These are phyloP conservation scores for Xerocomellus intermedius DNA, from an alignment of 768 basidiomycete genomes.

Conservation along the genomic window DNA sequence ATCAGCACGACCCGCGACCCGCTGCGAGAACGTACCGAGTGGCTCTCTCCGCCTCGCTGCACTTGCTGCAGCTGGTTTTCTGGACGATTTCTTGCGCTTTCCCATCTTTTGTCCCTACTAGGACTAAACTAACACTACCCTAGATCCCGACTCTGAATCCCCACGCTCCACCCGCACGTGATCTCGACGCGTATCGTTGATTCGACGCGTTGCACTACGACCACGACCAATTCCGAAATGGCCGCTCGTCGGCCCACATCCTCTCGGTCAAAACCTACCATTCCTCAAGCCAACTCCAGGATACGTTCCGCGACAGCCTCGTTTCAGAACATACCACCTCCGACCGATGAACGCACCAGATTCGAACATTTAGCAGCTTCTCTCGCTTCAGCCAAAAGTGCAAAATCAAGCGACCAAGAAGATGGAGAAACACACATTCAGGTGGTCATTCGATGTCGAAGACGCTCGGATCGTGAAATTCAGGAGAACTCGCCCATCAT, in stretches of 20 bases:
- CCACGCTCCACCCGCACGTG: conserved; percentile 27
- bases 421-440: conserved; percentile 83
- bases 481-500: conserved; percentile 86
- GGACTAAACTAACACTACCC: neutral
- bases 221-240: conserved; percentile 40
- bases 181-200: conserved; percentile 30
- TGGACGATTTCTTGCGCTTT: conserved; percentile 87
- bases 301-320: conserved; percentile 49
- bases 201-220: conserved; percentile 31
- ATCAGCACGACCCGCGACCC: conserved; percentile 2
- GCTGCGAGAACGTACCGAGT: conserved; percentile 49
- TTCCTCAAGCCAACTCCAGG: conserved; percentile 37
- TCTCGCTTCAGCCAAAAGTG: conserved; percentile 20
- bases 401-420: conserved; percentile 31
- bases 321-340: conserved; percentile 24
- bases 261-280: conserved; percentile 39
- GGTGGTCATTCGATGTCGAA: conserved; percentile 88
- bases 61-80: conserved; percentile 68
- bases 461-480: conserved; percentile 82
- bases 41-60: conserved; percentile 66
- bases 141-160: too few relatives aligned
- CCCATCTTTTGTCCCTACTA: conserved; percentile 51
- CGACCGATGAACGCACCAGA: conserved; percentile 18
- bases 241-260: conserved; percentile 59
- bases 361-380: conserved; percentile 26